Percentiles rank a stretch among this genome's conserved stretches.
These are phyloP conservation scores for Solanum pennellii DNA, from an alignment of 257 asterid genomes.

Conservation along the genomic window DNA sequence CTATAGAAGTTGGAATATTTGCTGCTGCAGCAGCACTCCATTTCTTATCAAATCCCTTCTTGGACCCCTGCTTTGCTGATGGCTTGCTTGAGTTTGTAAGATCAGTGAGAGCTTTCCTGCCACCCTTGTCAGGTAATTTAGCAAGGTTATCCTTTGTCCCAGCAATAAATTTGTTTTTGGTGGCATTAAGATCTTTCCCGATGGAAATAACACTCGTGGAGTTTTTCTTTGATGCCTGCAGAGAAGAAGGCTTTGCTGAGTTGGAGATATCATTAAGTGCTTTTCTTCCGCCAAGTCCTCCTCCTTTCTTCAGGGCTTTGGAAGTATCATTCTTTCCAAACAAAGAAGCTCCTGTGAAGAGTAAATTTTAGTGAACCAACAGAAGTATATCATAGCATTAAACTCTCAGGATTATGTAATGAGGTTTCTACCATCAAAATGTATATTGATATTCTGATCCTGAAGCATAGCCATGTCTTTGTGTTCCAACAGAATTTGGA, in stretches of 20 bases:
- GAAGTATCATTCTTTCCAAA: slow-evolving; percentile 26
- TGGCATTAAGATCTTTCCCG: slow-evolving; percentile 35
- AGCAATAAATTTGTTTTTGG: neutral
- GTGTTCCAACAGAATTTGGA: neutral
- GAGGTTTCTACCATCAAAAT: slow-evolving; percentile 39
- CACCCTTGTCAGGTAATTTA: slow-evolving; percentile 30
- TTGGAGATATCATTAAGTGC: slow-evolving; percentile 86
- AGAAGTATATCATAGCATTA: neutral
- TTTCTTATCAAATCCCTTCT: slow-evolving; percentile 22
- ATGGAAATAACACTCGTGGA: slow-evolving; percentile 26
- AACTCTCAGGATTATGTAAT: neutral
- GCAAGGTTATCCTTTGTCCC: slow-evolving; percentile 18
- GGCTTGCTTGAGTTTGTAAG: slow-evolving; percentile 68
- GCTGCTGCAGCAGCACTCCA: slow-evolving; percentile 28
- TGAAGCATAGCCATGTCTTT: slow-evolving; percentile 56
- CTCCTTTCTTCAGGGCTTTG: slow-evolving; percentile 40
- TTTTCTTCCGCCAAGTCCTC: slow-evolving; percentile 46
- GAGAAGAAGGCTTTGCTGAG: slow-evolving; percentile 45
- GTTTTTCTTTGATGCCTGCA: slow-evolving; percentile 35
- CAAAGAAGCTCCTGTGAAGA: slow-evolving; percentile 28
- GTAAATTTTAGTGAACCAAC: neutral
- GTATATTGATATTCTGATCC: slow-evolving; percentile 63
- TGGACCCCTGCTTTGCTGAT: slow-evolving; percentile 21
- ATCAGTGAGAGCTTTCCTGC: slow-evolving; percentile 69
- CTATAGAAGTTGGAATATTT: slow-evolving; percentile 14